phyloP scores from a whole-genome alignment of 2,329 filamentous ascomycete genomes.

The Hortaea werneckii region DNA sequence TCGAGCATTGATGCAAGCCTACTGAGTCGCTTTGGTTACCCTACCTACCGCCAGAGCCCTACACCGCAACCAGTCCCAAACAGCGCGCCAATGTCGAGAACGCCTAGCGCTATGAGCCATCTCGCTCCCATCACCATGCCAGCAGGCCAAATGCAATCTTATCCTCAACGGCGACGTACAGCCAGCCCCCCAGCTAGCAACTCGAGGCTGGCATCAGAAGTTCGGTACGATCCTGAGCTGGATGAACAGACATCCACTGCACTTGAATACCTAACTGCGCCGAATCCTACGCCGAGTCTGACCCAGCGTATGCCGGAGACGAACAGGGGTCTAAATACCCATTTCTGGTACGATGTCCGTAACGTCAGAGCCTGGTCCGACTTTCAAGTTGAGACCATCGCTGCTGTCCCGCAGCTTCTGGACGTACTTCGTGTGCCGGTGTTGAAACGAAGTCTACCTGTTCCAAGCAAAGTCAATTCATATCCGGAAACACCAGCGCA shows the following conservation, averaged over 20 bases:
- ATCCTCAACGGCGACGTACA: slow-evolving; percentile 18
- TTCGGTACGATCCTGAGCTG: slow-evolving; percentile 25
- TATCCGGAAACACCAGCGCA: slow-evolving; percentile 59
- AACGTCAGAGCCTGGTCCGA: slow-evolving; percentile 74
- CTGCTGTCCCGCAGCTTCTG: slow-evolving; percentile 61
- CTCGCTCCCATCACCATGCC: slow-evolving; percentile 25
- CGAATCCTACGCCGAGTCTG: slow-evolving; percentile 73
- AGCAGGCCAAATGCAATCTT: slow-evolving; percentile 20
- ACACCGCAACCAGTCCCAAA: slow-evolving; percentile 23
- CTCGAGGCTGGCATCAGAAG: slow-evolving; percentile 33
- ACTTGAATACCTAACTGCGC: slow-evolving; percentile 63
- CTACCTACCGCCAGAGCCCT: slow-evolving; percentile 53
- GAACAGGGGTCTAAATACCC: slow-evolving; percentile 58
- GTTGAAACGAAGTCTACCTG: slow-evolving; percentile 50
- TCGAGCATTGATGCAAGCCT: slow-evolving; percentile 25
- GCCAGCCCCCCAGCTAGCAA: slow-evolving; percentile 31
- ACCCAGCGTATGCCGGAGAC: slow-evolving; percentile 65
- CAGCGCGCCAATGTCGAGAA: slow-evolving; percentile 20
- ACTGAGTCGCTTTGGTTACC: slow-evolving; percentile 58
- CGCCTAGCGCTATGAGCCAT: slow-evolving; percentile 26
- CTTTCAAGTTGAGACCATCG: slow-evolving; percentile 65
- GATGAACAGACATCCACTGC: slow-evolving; percentile 53
- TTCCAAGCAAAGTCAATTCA: slow-evolving; percentile 49
- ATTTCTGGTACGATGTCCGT: slow-evolving; percentile 95
- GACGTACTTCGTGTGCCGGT: slow-evolving; percentile 57